Percentiles rank a stretch among this genome's conserved stretches.
Conservation (phyloP, 345 rosid genomes). For the Orychophragmus violaceus region DNA sequence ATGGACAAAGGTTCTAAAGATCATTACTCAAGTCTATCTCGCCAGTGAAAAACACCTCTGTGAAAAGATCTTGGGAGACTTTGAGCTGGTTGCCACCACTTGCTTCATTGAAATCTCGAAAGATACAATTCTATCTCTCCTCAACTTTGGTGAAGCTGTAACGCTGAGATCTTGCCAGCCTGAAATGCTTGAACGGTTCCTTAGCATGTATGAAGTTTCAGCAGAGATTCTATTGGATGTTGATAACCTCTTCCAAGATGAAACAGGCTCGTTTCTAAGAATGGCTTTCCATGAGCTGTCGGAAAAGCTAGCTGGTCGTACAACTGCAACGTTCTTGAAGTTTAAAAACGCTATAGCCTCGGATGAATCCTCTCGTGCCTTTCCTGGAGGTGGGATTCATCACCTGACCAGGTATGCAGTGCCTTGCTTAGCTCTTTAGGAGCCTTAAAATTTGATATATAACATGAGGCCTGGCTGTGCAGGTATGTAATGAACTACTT, state of each 20-base stretch:
- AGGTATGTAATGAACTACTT: conserved; percentile 81
- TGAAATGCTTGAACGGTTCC: conserved; percentile 59
- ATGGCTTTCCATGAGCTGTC: conserved; percentile 49
- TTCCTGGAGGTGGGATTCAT: conserved; percentile 53
- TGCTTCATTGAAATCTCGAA: conserved; percentile 56
- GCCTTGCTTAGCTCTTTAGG: no score
- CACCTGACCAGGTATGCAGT: conserved; percentile 66
- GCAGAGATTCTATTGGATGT: conserved; percentile 42
- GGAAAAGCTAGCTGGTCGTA: conserved; percentile 35
- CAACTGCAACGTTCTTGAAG: conserved; percentile 40
- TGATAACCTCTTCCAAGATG: conserved; percentile 48
- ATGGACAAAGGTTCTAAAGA: conserved; percentile 60
- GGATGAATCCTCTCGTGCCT: conserved; percentile 37
- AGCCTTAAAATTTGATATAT: no score
- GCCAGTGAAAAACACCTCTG: conserved; percentile 57
- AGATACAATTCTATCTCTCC: conserved; percentile 41
- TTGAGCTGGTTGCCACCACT: conserved; percentile 30
- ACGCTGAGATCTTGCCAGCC: conserved; percentile 46
- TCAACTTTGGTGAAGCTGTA: conserved; percentile 74
- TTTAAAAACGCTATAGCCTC: conserved; percentile 44
- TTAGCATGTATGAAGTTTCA: conserved; percentile 63
- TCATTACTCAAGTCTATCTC: conserved; percentile 44
- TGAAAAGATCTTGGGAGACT: conserved; percentile 48
- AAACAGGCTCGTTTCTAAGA: conserved; percentile 43
- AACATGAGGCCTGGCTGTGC: no score